Evolutionary conservation across 306 rosid species (phyloP).

Genomic region (Ormosia semicastrata): DNA sequence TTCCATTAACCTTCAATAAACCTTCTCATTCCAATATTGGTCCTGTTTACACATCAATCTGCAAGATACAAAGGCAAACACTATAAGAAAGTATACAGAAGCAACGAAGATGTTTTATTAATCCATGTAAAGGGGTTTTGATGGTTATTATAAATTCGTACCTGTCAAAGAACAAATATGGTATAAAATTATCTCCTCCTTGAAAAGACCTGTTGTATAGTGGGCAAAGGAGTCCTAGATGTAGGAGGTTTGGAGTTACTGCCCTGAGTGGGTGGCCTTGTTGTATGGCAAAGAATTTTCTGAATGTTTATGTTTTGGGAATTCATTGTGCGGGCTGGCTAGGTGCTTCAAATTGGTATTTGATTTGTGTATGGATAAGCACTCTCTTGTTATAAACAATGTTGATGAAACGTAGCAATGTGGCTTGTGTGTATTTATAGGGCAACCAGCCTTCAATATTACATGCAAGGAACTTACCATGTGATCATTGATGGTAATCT

Average conservation of each 20-base stretch:
- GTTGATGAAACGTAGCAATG: neutral
- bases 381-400: neutral
- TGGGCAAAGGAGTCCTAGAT: neutral
- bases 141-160: no score
- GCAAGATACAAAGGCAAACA: no score
- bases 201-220: neutral
- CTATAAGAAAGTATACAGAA: no score
- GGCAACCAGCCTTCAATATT: neutral
- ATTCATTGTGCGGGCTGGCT: neutral
- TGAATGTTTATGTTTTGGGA: neutral
- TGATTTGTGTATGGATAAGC: neutral
- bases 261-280: slow-evolving; percentile 17
- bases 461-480: neutral
- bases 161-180: no score
- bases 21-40: no score
- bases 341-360: neutral
- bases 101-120: no score
- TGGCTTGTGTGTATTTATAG: neutral
- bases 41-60: no score
- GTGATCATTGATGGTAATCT: neutral
- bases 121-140: no score
- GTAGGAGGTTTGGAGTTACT: neutral
- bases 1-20: no score
- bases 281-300: neutral
- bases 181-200: neutral